Evolutionary conservation across 163 green algal genomes (phyloP), one percentile per base, ranked within the genome.

Genomic region (Chloroidium sp.): DNA sequence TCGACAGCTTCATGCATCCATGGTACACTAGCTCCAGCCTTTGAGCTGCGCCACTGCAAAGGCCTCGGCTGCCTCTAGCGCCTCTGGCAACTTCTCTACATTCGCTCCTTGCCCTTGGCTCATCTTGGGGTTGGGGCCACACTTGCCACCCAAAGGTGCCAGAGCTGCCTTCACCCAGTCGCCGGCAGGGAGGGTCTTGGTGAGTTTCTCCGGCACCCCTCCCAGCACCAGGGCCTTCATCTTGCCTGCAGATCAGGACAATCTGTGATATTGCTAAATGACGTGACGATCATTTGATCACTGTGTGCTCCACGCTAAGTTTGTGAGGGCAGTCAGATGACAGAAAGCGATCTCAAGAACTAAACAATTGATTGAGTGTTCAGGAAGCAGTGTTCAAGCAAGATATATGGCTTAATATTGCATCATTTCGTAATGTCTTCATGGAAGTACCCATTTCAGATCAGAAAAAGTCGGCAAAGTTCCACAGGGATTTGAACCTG

Each of bases 111-210:
- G 93, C 0, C 95, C 93, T 90, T 98, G 94, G 12, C 95, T 95
- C n/a, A 83, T 79, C 61, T 84, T 93, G 6, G 91, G 87, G 90
- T 98, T 98, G 84, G 95, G 95, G 81, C 96, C 96, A 69, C 96
- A 96, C 88, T 98, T 98, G 79, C 96, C 96, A 3, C 92, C 94
- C 62, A 98, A 81, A 4, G 90, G 62, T 2, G 79, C 83, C 36
- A 98, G 90, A 13, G 87, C 87, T 3, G 83, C 85, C 76, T 90
- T 91, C 60, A 97, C 85, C 95, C 95, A 99, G 14, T 95, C 92
- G 61, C 92, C 89, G 59, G 94, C 91, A 74, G 90, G 76, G 72
- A 97, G 83, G 68, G 81, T 83, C 58, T 83, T 84, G 36, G 80
- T 81, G 13, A 92, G 75, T 0, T 85, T 85, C 59, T 90, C 75